Base-by-base conservation (phyloP, 768 basidiomycete genomes). In the Lentinula boryana region DNA sequence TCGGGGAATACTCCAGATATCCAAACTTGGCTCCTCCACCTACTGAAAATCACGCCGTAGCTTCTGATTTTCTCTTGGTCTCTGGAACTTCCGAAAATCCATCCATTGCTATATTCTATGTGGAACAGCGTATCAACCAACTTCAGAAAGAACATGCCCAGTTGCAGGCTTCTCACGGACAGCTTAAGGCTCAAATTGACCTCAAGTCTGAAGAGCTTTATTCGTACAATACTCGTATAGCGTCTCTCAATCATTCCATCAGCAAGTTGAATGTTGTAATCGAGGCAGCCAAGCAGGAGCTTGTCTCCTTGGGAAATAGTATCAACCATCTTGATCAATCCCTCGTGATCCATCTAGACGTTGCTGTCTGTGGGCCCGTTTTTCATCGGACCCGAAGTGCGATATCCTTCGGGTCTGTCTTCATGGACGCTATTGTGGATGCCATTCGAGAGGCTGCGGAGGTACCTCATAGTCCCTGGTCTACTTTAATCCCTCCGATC, bases 381-480 rank as follows among this genome's bases (percentile, higher is more conserved):
- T 60, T 60, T 27, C 9, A n/a, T 52, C 50, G 27, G 12, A 52
- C 62, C 32, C 56, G 59, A 12, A 23, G 15, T 7, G 59, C 64
- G 18, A 65, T 65, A 15, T 62, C 63, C 10, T 60, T 62, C n/a
- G 70, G 68, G 32, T 64, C 60, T 9, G 62, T 46, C 18, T 56
- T 68, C 16, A 68, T 72, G 8, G 65, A 72, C 35, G 66, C 74
- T 10, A 62, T 74, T 6, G 66, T 72, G 46, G 52, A 73, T 8
- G 70, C 72, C 15, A 71, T 74, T 51, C 65, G 63, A 56, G 61
- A 66, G 21, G 72, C 71, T 6, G 65, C 65, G 12, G 64, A 69
- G n/a, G 63, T 70, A 33, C 50, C 63, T 3, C 62, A 33, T 44
- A 56, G 67, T 6, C 67, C 69, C 32, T 68, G 75, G 64, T 64